These are phyloP conservation scores for Cytospora schulzeri DNA, from an alignment of 2,329 filamentous ascomycete species.

Conservation along the genomic window DNA sequence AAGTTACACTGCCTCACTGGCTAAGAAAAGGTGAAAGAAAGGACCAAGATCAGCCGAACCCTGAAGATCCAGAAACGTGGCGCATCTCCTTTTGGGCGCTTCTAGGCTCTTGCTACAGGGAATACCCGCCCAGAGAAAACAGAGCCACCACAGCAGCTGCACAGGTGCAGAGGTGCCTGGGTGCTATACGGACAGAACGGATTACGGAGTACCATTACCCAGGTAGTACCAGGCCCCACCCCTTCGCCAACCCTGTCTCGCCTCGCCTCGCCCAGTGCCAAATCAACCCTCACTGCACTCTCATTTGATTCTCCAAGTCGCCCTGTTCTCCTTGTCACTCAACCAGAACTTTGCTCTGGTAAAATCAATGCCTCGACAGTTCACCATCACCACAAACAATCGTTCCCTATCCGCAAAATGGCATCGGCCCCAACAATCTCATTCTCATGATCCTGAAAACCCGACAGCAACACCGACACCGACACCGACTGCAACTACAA, in stretches of 20 bases:
- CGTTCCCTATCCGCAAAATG: slow-evolving; percentile 27
- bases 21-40: neutral
- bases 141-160: no score
- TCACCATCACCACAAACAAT: slow-evolving; percentile 26
- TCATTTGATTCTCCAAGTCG: neutral
- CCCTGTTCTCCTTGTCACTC: neutral
- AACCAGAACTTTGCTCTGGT: neutral
- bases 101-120: neutral
- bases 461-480: slow-evolving; percentile 28
- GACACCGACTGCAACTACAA: slow-evolving; percentile 27
- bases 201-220: neutral
- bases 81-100: neutral
- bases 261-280: neutral
- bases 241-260: neutral
- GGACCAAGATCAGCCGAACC: neutral
- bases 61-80: neutral
- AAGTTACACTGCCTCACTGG: neutral
- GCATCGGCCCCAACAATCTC: slow-evolving; percentile 25
- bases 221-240: neutral
- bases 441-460: slow-evolving; percentile 32
- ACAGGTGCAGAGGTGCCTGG: no score
- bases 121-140: neutral
- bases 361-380: slow-evolving; percentile 19
- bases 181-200: neutral
- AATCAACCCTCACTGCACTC: neutral